Evolutionary conservation across 2,329 filamentous ascomycete genomes (phyloP).

Genomic region (Chaetomium sp.): DNA sequence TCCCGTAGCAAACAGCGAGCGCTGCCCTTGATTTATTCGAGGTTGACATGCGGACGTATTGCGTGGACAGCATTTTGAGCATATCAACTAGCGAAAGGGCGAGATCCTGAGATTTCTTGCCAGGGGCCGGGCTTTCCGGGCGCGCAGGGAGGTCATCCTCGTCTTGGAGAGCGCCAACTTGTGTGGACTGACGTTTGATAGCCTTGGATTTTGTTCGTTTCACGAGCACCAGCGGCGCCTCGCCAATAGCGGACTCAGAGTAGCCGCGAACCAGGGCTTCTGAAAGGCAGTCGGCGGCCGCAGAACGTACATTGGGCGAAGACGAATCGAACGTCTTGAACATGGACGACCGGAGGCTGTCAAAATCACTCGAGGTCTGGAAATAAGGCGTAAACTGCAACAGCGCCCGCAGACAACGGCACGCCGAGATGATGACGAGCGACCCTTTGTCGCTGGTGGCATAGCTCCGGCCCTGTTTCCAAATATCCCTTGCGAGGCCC

Average conservation of each 20-base stretch:
- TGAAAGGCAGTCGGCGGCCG: constrained; percentile 78
- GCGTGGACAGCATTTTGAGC: constrained; percentile 67
- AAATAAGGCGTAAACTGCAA: constrained; percentile 72
- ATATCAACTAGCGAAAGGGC: constrained; percentile 71
- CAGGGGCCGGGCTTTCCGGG: constrained; percentile 65
- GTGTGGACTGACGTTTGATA: constrained; percentile 47
- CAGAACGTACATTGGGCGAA: constrained; percentile 69
- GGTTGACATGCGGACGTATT: constrained; percentile 73
- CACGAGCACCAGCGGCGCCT: constrained; percentile 49
- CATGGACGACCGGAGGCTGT: constrained; percentile 72
- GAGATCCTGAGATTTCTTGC: constrained; percentile 65
- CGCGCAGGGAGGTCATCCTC: constrained; percentile 64
- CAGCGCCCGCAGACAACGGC: constrained; percentile 69
- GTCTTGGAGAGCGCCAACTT: constrained; percentile 56
- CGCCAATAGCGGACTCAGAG: constrained; percentile 48
- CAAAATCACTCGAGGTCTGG: constrained; percentile 82
- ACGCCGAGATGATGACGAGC: constrained; percentile 72
- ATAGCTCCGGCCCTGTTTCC: constrained; percentile 80
- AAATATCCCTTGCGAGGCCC: constrained; percentile 75
- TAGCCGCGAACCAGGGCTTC: constrained; percentile 77
- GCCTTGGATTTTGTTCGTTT: constrained; percentile 62
- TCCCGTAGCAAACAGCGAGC: constrained; percentile 80
- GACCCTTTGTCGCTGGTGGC: constrained; percentile 74
- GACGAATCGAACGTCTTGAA: constrained; percentile 83
- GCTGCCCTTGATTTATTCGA: constrained; percentile 76